These are phyloP conservation scores for Neopestalotiopsis sp. DNA, from an alignment of 2,329 filamentous ascomycete genomes.

Conservation along the genomic window DNA sequence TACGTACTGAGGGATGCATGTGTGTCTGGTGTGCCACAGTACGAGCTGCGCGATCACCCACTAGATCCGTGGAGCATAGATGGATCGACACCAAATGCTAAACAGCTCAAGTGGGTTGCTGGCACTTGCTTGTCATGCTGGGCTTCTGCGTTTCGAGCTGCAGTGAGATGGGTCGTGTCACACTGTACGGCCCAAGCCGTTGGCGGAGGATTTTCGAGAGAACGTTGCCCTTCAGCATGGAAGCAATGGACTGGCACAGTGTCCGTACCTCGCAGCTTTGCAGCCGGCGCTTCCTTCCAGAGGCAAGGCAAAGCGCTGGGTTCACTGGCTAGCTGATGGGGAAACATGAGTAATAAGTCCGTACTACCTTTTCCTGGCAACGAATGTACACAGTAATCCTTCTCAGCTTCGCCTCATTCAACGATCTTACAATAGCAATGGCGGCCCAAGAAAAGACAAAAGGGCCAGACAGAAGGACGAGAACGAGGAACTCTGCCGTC, in stretches of 20 bases:
- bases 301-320: not conserved
- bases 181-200: not conserved
- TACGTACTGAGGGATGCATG: not conserved
- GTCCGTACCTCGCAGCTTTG: not conserved
- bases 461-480: not conserved
- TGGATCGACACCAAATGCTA: slow-evolving; percentile 1
- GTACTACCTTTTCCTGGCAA: not conserved
- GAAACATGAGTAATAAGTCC: slow-evolving; percentile 9
- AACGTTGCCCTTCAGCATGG: not conserved
- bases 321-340: not conserved
- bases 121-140: slow-evolving; percentile 14
- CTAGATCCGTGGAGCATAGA: slow-evolving; percentile 5
- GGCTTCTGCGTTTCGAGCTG: not conserved
- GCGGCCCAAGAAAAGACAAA: not conserved
- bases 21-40: not conserved
- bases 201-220: not conserved
- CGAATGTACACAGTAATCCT: not conserved
- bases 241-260: not conserved
- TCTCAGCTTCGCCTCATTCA: not conserved
- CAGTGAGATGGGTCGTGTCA: not conserved
- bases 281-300: not conserved
- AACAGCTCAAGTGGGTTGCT: slow-evolving; percentile 8
- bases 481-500: not conserved
- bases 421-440: not conserved
- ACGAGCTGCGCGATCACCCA: slow-evolving; percentile 3